Evolutionary conservation across 805 yeast genomes (phyloP).

Genomic region (Metschnikowia gruessii): DNA sequence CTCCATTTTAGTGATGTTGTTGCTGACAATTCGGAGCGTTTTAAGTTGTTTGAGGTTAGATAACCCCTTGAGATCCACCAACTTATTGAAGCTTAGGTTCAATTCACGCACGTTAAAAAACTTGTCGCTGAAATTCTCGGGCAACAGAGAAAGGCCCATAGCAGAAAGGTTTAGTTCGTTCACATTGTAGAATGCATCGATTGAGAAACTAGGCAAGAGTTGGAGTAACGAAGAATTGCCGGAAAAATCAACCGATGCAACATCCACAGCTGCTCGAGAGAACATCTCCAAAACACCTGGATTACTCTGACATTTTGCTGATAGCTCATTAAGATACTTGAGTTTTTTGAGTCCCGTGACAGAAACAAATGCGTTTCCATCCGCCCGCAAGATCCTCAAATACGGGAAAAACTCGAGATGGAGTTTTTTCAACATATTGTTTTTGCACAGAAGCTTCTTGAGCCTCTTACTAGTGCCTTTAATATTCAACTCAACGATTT

Average conservation of each 20-base stretch:
- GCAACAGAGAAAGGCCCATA: constrained; percentile 40
- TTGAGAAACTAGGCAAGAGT: constrained; percentile 1
- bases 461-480: constrained; percentile 25
- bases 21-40: constrained; percentile 45
- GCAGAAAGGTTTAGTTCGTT: constrained; percentile 46
- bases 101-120: constrained; percentile 49
- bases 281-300: constrained; percentile 21
- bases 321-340: constrained; percentile 40
- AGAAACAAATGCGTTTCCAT: constrained; percentile 37
- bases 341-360: constrained; percentile 28
- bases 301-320: constrained; percentile 37
- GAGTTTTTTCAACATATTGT: constrained; percentile 34
- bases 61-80: constrained; percentile 36
- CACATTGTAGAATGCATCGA: constrained; percentile 31
- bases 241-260: constrained; percentile 39
- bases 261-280: constrained; percentile 22
- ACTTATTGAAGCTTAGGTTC: constrained; percentile 49
- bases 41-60: constrained; percentile 33
- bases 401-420: constrained; percentile 34
- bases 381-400: constrained; percentile 44
- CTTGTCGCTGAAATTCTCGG: constrained; percentile 31
- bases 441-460: constrained; percentile 38
- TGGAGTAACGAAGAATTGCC: constrained; percentile 27
- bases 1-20: constrained; percentile 37
- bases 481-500: constrained; percentile 24